Evolutionary conservation across 1,284 basidiomycete genomes (phyloP).

Genomic region (Ganoderma resinaceum): DNA sequence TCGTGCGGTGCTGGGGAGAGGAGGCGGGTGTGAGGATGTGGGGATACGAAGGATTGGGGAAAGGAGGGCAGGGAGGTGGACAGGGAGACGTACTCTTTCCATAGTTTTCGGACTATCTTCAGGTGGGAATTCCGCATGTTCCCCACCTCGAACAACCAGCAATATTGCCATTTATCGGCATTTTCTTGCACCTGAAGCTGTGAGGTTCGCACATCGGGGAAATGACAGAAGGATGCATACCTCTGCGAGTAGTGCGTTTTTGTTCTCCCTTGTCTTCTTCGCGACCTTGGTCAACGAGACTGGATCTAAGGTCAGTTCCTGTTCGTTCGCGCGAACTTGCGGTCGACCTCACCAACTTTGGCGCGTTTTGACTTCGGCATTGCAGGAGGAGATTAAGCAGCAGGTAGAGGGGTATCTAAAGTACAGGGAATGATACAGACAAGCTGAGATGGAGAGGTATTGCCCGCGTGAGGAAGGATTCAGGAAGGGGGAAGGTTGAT

Average conservation of each 20-base stretch:
- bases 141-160: constrained; percentile 95
- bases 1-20: constrained; percentile 70
- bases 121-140: constrained; percentile 95
- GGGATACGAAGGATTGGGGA: not conserved
- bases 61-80: constrained; percentile 16
- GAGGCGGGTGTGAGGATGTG: constrained; percentile 7
- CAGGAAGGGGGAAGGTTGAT: constrained; percentile 18
- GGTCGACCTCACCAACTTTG: constrained; percentile 65
- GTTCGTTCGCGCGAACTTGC: not conserved
- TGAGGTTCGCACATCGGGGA: not conserved
- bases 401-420: constrained; percentile 9
- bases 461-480: not conserved
- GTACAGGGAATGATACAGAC: constrained; percentile 15
- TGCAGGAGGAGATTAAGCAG: constrained; percentile 30
- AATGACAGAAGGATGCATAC: constrained; percentile 49
- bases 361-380: constrained; percentile 92
- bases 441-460: constrained; percentile 4
- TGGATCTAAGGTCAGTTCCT: constrained; percentile 38
- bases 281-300: constrained; percentile 82
- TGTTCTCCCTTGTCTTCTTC: constrained; percentile 86
- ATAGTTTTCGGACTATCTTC: constrained; percentile 91
- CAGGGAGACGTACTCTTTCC: constrained; percentile 80
- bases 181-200: constrained; percentile 71
- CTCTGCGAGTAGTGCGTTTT: constrained; percentile 84
- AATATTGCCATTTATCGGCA: constrained; percentile 89